Conservation (phyloP, 495 filamentous ascomycete species). For the Daldinia childiae region DNA sequence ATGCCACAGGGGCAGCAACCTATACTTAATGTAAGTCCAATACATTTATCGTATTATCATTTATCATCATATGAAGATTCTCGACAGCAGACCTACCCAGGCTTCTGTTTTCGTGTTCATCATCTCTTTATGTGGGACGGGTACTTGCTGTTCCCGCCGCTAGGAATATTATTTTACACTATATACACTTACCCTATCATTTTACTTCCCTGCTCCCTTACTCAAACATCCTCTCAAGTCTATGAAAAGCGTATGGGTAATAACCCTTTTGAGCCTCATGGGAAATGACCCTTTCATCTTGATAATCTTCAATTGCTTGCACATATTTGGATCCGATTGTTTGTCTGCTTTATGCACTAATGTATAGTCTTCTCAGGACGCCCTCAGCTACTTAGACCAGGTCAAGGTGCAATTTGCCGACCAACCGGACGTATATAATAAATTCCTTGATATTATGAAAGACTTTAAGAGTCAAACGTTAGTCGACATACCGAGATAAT, state of each 20-base stretch:
- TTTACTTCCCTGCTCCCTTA: background rate
- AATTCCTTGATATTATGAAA: conserved; percentile 99
- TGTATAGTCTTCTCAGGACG: conserved; percentile 69
- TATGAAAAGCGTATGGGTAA: background rate
- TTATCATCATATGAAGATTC: background rate
- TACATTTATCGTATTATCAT: background rate
- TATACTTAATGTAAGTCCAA: conserved; percentile 81
- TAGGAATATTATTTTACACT: conserved; percentile 16
- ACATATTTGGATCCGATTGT: conserved; percentile 5
- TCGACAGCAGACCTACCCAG: background rate
- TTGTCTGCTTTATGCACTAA: conserved; percentile 37
- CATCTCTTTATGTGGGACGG: conserved; percentile 8
- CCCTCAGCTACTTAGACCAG: conserved; percentile 96
- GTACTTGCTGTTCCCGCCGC: conserved; percentile 13
- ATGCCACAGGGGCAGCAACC: conserved; percentile 91
- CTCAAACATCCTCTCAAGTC: background rate
- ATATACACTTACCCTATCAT: background rate
- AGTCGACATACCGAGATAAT: conserved; percentile 47
- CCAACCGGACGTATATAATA: conserved; percentile 97
- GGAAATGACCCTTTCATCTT: background rate
- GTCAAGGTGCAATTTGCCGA: conserved; percentile 98
- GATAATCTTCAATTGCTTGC: background rate
- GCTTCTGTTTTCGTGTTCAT: background rate
- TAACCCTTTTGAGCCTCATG: background rate
- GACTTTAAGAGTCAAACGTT: conserved; percentile 99